Conservation (phyloP, 805 yeast species). For the Nematodospora valgi region DNA sequence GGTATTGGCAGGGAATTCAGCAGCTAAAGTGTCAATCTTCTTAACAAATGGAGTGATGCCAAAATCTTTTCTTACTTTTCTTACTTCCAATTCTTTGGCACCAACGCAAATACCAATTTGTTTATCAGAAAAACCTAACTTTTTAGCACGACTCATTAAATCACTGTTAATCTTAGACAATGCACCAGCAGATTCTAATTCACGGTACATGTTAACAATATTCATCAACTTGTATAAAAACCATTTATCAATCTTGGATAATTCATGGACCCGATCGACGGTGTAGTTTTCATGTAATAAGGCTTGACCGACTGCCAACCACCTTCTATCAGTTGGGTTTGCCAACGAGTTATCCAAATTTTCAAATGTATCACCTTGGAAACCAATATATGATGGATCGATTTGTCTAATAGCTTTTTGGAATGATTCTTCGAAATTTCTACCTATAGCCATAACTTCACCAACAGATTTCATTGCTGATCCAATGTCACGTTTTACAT, state of each 20-base stretch:
- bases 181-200: slow-evolving; percentile 59
- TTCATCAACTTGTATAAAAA: slow-evolving; percentile 89
- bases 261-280: slow-evolving; percentile 88
- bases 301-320: slow-evolving; percentile 98
- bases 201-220: slow-evolving; percentile 84
- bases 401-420: slow-evolving; percentile 97
- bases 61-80: slow-evolving; percentile 74
- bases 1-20: slow-evolving; percentile 97
- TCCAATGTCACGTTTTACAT: slow-evolving; percentile 89
- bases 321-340: slow-evolving; percentile 92
- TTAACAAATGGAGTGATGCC: slow-evolving; percentile 91
- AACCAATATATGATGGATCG: slow-evolving; percentile 86
- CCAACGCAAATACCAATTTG: slow-evolving; percentile 82
- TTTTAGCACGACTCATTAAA: slow-evolving; percentile 74
- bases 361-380: slow-evolving; percentile 82
- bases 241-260: slow-evolving; percentile 94
- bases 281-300: slow-evolving; percentile 85
- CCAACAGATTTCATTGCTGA: slow-evolving; percentile 98
- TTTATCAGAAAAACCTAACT: slow-evolving; percentile 91
- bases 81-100: slow-evolving; percentile 73
- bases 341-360: slow-evolving; percentile 72
- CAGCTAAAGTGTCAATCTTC: slow-evolving; percentile 95
- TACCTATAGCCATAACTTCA: slow-evolving; percentile 98
- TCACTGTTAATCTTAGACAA: slow-evolving; percentile 63
- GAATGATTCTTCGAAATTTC: slow-evolving; percentile 95